Percentiles rank a stretch among this genome's conserved stretches.
Conservation (phyloP, 2,329 filamentous ascomycete species). For the Beauveria pseudobassiana region DNA sequence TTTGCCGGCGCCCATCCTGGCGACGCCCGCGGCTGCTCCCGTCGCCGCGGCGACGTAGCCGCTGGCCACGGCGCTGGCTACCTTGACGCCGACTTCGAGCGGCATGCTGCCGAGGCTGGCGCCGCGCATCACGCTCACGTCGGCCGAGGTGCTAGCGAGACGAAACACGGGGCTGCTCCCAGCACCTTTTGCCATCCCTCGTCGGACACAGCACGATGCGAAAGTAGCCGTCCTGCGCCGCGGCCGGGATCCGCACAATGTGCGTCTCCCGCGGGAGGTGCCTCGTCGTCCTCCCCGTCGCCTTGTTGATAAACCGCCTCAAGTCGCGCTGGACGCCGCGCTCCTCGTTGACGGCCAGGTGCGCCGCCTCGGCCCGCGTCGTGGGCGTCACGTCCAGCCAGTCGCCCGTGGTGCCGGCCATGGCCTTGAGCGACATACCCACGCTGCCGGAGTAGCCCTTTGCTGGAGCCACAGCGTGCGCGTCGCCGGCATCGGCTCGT, state of each 20-base stretch:
- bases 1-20: constrained; percentile 17
- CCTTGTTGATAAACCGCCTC: constrained; percentile 52
- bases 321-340: constrained; percentile 63
- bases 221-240: constrained; percentile 60
- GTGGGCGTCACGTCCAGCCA: constrained; percentile 65
- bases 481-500: constrained; percentile 46
- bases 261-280: constrained; percentile 56
- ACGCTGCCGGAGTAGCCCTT: constrained; percentile 60
- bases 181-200: constrained; percentile 43
- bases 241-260: constrained; percentile 55
- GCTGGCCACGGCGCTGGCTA: constrained; percentile 42
- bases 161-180: constrained; percentile 60
- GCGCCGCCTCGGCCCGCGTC: constrained; percentile 34
- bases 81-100: constrained; percentile 55
- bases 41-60: constrained; percentile 33
- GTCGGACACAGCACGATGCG: constrained; percentile 56
- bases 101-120: constrained; percentile 59
- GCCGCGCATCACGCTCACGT: constrained; percentile 53
- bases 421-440: constrained; percentile 58
- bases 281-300: constrained; percentile 33
- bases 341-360: constrained; percentile 51
- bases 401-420: constrained; percentile 48
- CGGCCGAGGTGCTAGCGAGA: constrained; percentile 57
- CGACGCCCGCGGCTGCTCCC: constrained; percentile 23
- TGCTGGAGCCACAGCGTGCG: constrained; percentile 61